Percentiles rank a stretch among this genome's conserved stretches.
These are phyloP conservation scores for Oldenlandia corymbosa DNA, from an alignment of 257 asterid genomes.

Conservation along the genomic window DNA sequence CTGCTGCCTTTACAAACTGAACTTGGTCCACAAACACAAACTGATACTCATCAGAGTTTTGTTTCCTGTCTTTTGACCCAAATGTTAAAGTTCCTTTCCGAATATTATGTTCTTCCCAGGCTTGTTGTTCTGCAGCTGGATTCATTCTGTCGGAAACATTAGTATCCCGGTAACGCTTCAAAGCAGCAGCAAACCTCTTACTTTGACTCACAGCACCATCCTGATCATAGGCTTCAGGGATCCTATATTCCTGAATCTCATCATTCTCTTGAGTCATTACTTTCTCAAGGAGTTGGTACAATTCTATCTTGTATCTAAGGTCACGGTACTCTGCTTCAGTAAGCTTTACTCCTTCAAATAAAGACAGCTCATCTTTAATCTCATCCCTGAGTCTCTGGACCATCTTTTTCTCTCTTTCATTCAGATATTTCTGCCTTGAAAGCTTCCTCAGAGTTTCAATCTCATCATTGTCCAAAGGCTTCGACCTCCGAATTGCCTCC, in stretches of 20 bases:
- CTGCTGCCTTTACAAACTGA: constrained; percentile 64
- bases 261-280: constrained; percentile 49
- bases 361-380: constrained; percentile 65
- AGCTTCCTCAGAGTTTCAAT: constrained; percentile 26
- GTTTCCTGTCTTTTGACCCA: constrained; percentile 56
- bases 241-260: constrained; percentile 45
- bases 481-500: constrained; percentile 41
- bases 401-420: constrained; percentile 75
- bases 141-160: constrained; percentile 66
- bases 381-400: constrained; percentile 72
- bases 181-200: constrained; percentile 43
- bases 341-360: constrained; percentile 57
- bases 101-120: constrained; percentile 86
- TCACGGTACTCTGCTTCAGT: constrained; percentile 53
- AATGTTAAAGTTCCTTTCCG: constrained; percentile 68
- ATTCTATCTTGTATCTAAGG: constrained; percentile 50
- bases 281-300: constrained; percentile 66
- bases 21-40: constrained; percentile 84
- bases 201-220: constrained; percentile 50
- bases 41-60: constrained; percentile 53
- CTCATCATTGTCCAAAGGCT: neutral
- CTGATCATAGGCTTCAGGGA: constrained; percentile 60
- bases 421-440: constrained; percentile 72
- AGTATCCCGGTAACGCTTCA: constrained; percentile 51
- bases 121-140: constrained; percentile 88